Evolutionary conservation across 176 grass and related monocot species (phyloP), one percentile per base, ranked within the genome.

Genomic region (Neostapfia colusana): DNA sequence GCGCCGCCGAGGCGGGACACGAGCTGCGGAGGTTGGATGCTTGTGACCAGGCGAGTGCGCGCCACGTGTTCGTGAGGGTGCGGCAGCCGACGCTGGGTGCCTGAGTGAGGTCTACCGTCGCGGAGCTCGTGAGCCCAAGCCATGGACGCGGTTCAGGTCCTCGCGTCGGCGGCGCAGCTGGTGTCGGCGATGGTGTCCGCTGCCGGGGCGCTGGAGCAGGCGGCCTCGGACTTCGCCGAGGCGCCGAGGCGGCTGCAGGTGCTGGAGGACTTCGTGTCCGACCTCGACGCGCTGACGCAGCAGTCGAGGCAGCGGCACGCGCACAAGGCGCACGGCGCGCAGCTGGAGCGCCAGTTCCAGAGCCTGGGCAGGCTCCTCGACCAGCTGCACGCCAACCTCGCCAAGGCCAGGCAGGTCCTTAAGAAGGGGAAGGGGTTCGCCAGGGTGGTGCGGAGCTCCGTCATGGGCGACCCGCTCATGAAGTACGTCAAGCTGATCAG

Each of bases 161-260:
- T 93, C 26, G 82, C 91, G 39, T 90, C 88, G 73, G 91, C 91
- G 38, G 26, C 85, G 23, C 79, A 90, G 69, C 77, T 88, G 25
- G 86, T 93, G 41, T 77, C 82, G 7, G 71, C 88, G 31, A 94
- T 94, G 91, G 69, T 93, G 54, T 61, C 72, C 14, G 88, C 88
- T 7, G 76, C 86, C 6, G 64, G 71, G 27, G 85, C 88, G 7
- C 68, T 90, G 69, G 91, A 93, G 72, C 82, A 88, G 83, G 88
- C 88, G 42, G 86, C 78, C 0, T 72, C 53, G 37, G 80, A 94
- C 54, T 48, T 80, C 4, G 57, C 69, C 14, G 85, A 93, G 81
- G 91, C 91, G 31, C 88, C 82, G 6, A 65, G 78, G 83, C 77
- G 80, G 80, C 83, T 93, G 4, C 74, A 77, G 78, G 80, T 75